Evolutionary conservation across 495 filamentous ascomycete genomes (phyloP).

Genomic region (Xylaria curta): DNA sequence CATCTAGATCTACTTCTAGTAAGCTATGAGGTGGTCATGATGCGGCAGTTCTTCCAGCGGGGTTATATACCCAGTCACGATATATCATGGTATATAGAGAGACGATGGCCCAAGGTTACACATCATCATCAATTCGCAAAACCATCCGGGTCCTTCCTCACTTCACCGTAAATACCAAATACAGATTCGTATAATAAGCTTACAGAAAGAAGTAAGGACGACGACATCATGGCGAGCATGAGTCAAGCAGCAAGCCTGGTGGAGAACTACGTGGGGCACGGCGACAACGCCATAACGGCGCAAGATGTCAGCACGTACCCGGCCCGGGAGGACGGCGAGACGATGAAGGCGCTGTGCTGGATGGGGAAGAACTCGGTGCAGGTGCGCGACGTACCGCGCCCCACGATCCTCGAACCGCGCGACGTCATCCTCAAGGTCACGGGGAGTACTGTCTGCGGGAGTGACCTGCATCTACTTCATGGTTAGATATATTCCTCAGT

Average conservation of each 20-base stretch:
- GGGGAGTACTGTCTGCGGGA: constrained; percentile 85
- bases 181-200: not conserved
- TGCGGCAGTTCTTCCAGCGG: not conserved
- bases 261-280: constrained; percentile 72
- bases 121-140: not conserved
- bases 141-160: not conserved
- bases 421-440: constrained; percentile 89
- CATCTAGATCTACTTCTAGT: not conserved
- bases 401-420: constrained; percentile 69
- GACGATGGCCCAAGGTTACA: not conserved
- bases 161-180: not conserved
- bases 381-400: constrained; percentile 68
- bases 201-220: not conserved
- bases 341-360: constrained; percentile 77
- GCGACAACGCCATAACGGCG: constrained; percentile 58
- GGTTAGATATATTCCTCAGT: constrained; percentile 39
- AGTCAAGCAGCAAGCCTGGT: constrained; percentile 66
- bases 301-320: constrained; percentile 63
- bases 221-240: not conserved
- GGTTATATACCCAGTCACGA: not conserved
- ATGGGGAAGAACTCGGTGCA: constrained; percentile 71
- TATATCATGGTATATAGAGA: constrained; percentile 2
- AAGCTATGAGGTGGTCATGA: constrained; percentile 1
- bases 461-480: constrained; percentile 83
- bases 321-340: constrained; percentile 56